These are phyloP conservation scores for Botrytis hyacinthi DNA, from an alignment of 2,329 filamentous ascomycete genomes.

Conservation along the genomic window DNA sequence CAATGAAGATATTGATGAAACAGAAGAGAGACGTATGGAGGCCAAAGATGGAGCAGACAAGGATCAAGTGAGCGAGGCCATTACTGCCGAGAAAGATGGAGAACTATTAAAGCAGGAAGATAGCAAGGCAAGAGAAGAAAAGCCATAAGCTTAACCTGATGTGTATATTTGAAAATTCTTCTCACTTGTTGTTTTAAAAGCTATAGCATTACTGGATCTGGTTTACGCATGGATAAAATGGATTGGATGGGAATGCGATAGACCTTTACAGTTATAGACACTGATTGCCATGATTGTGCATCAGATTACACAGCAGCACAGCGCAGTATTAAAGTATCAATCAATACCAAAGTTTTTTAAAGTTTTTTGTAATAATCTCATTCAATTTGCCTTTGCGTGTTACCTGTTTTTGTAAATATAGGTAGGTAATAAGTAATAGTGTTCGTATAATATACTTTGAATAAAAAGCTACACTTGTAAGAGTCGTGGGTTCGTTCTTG, in stretches of 20 bases:
- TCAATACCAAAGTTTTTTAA: neutral
- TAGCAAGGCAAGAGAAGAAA: slow-evolving; percentile 35
- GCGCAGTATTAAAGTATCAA: slow-evolving; percentile 2
- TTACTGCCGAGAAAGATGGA: slow-evolving; percentile 54
- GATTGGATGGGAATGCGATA: slow-evolving; percentile 22
- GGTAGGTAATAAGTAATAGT: neutral
- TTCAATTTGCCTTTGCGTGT: neutral
- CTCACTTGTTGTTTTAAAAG: slow-evolving; percentile 30
- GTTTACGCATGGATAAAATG: slow-evolving; percentile 30
- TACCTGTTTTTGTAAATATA: no score
- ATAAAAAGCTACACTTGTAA: neutral
- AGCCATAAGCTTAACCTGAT: slow-evolving; percentile 22
- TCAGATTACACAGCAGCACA: slow-evolving; percentile 5
- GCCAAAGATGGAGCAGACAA: slow-evolving; percentile 48
- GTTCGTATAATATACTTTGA: neutral
- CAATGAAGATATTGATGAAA: slow-evolving; percentile 90
- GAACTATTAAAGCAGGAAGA: slow-evolving; percentile 45
- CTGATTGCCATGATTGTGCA: slow-evolving; percentile 17
- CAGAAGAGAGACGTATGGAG: slow-evolving; percentile 68
- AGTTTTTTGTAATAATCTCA: neutral
- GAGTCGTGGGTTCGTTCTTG: slow-evolving; percentile 1
- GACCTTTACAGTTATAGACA: slow-evolving; percentile 18
- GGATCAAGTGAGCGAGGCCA: slow-evolving; percentile 52
- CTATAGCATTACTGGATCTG: slow-evolving; percentile 30
- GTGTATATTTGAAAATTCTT: slow-evolving; percentile 25